A percentile compares a stretch with the other conserved stretches of the same genome.
Evolutionary conservation across 192 early-diverging fungal genomes (phyloP).

Genomic region (Coemansia sp.): DNA sequence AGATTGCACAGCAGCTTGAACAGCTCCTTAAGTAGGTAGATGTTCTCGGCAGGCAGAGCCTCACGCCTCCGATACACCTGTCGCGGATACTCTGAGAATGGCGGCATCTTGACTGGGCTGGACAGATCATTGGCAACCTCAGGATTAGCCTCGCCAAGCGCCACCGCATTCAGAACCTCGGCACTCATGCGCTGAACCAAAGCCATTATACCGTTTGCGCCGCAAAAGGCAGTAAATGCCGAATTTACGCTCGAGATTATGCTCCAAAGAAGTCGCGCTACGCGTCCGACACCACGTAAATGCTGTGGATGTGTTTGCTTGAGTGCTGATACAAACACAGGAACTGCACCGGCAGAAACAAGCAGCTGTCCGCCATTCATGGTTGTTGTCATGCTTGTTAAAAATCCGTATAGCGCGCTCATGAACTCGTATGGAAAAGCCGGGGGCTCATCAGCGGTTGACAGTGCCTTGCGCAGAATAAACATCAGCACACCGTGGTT

Average conservation of each 20-base stretch:
- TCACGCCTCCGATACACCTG: constrained; percentile 51
- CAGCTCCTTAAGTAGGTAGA: constrained; percentile 79
- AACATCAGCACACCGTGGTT: constrained; percentile 91
- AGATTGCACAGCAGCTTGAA: constrained; percentile 90
- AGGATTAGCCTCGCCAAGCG: constrained; percentile 25
- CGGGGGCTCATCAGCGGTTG: constrained; percentile 48
- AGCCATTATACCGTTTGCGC: constrained; percentile 75
- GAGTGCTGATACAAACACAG: constrained; percentile 72
- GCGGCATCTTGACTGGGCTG: constrained; percentile 33
- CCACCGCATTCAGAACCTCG: constrained; percentile 41
- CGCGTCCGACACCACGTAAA: constrained; percentile 64
- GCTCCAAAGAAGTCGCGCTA: constrained; percentile 77
- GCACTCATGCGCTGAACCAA: constrained; percentile 77
- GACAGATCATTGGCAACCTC: constrained; percentile 37
- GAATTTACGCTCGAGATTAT: constrained; percentile 72
- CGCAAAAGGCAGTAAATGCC: constrained; percentile 79
- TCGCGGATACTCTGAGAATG: constrained; percentile 25
- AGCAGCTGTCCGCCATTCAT: constrained; percentile 86
- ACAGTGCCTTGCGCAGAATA: constrained; percentile 72
- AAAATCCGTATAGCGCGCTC: constrained; percentile 79
- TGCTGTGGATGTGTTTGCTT: constrained; percentile 62
- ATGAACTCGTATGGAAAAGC: constrained; percentile 64
- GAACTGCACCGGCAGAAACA: constrained; percentile 87
- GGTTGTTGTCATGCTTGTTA: constrained; percentile 75
- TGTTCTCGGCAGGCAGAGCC: constrained; percentile 68